Conservation (phyloP, 1,284 basidiomycete species). For the Volvariella surrecta region DNA sequence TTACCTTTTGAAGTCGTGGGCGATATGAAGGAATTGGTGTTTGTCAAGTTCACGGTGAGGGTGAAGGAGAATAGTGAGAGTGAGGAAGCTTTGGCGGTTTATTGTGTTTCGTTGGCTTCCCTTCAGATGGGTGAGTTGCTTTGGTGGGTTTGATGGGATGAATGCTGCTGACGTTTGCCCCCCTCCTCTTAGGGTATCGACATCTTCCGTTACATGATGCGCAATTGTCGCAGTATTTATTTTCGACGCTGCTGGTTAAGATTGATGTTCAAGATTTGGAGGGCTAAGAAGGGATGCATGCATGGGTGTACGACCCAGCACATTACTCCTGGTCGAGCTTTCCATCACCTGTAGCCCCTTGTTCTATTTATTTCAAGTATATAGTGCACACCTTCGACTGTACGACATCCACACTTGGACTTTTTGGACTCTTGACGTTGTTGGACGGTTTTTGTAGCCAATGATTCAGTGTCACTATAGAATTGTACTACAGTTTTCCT, state of each 20-base stretch:
- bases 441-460: too few relatives aligned
- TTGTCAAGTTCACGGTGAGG: conserved; percentile 65
- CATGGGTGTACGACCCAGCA: too few relatives aligned
- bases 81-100: conserved; percentile 57
- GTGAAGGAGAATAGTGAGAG: conserved; percentile 46
- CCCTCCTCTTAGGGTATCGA: conserved; percentile 57
- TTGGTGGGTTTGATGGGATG: conserved; percentile 4
- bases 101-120: conserved; percentile 58
- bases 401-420: too few relatives aligned
- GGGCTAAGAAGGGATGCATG: background rate
- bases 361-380: too few relatives aligned
- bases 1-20: conserved; percentile 67
- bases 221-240: conserved; percentile 78
- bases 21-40: conserved; percentile 71
- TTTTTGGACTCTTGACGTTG: too few relatives aligned
- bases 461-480: too few relatives aligned
- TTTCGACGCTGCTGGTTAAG: conserved; percentile 82
- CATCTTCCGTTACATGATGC: conserved; percentile 84
- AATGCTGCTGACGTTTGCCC: background rate
- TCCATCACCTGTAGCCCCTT: too few relatives aligned
- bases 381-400: too few relatives aligned
- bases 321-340: too few relatives aligned
- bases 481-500: too few relatives aligned
- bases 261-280: conserved; percentile 33
- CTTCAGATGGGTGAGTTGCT: conserved; percentile 55